Evolutionary conservation across 495 filamentous ascomycete species (phyloP), one percentile per base, ranked within the genome.

Genomic region (Polyplosphaeria fusca): DNA sequence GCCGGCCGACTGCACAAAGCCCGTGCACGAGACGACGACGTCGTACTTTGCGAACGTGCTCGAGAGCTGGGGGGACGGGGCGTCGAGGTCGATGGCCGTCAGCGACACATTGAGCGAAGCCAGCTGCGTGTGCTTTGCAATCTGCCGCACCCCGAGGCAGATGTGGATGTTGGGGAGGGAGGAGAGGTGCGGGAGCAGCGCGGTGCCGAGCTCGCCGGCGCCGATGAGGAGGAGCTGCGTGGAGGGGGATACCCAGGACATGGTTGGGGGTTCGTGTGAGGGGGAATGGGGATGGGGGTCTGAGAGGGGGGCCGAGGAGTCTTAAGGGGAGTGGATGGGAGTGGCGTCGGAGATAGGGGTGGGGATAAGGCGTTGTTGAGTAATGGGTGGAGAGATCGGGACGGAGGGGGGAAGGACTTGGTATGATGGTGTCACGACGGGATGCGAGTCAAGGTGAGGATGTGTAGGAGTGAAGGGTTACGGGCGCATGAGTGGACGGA

Each of bases 151-250:
- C 27, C 82, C 71, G 55, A 82, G 63, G 23, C 79, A 66, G 47
- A 84, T 66, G 14, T 60, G 48, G 23, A 64, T 64, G 19, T 58
- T 52, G 30, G 41, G 60, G 52, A 67, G 43, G 75, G 73, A 54
- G 46, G 69, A 54, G 19, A 87, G 71, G 46, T 74, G 68, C 20
- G 67, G 63, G 11, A 86, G 66, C 52, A 86, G 72, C 11, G 81
- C 67, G 11, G 69, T 68, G 46, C 82, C 83, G 25, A 86, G 76
- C 64, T 86, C 82, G 47, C 82, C 82, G 35, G 77, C 77, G 49
- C 82, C 82, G 59, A 87, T 71, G 30, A 85, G 68, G 55, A 86
- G 80, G 62, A 83, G 80, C 49, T 61, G 24, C 7, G 19, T 39
- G 5, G 5, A 5, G 2, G 30, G 22, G 5, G 48, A 19, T 42